Evolutionary conservation across 2,329 filamentous ascomycete species (phyloP).

Genomic region (Trichoderma afroharzianum): DNA sequence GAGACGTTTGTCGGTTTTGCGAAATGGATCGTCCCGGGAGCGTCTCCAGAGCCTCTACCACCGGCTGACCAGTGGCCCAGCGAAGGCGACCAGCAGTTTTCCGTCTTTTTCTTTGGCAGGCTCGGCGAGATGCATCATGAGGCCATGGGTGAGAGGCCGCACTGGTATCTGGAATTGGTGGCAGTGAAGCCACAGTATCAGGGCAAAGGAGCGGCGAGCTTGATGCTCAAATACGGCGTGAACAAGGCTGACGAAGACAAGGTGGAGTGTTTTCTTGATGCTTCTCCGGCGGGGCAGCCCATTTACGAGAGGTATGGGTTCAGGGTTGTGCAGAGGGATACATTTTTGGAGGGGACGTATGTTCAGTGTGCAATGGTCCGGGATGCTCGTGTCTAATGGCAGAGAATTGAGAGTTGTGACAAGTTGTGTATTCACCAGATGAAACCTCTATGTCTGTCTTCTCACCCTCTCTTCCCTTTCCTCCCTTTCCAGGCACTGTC

Average conservation of each 20-base stretch:
- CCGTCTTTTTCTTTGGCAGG: slow-evolving; percentile 1
- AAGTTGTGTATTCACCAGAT: not conserved
- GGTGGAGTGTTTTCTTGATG: slow-evolving; percentile 12
- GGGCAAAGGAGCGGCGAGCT: slow-evolving; percentile 8
- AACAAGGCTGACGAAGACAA: slow-evolving; percentile 5
- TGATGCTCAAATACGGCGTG: slow-evolving; percentile 8
- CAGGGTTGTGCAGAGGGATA: not conserved
- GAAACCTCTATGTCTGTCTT: not conserved
- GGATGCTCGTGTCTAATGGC: not conserved
- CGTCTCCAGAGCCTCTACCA: not conserved
- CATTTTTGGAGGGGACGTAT: not conserved
- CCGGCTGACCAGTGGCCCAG: not conserved
- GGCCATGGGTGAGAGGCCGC: slow-evolving; percentile 1
- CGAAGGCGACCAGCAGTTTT: slow-evolving; percentile 10
- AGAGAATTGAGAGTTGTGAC: not conserved
- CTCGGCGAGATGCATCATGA: slow-evolving; percentile 8
- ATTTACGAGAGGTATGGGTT: slow-evolving; percentile 16
- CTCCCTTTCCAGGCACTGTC: no score
- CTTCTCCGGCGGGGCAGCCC: not conserved
- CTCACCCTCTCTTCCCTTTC: not conserved
- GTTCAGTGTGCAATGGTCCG: slow-evolving; percentile 6
- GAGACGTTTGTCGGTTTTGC: slow-evolving; percentile 5
- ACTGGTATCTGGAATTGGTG: slow-evolving; percentile 13
- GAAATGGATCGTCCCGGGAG: slow-evolving; percentile 5
- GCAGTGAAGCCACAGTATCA: slow-evolving; percentile 1